Evolutionary conservation across 2,329 filamentous ascomycete species (phyloP), one percentile per base, ranked within the genome.

Genomic region (Chaetomium olivaceum): DNA sequence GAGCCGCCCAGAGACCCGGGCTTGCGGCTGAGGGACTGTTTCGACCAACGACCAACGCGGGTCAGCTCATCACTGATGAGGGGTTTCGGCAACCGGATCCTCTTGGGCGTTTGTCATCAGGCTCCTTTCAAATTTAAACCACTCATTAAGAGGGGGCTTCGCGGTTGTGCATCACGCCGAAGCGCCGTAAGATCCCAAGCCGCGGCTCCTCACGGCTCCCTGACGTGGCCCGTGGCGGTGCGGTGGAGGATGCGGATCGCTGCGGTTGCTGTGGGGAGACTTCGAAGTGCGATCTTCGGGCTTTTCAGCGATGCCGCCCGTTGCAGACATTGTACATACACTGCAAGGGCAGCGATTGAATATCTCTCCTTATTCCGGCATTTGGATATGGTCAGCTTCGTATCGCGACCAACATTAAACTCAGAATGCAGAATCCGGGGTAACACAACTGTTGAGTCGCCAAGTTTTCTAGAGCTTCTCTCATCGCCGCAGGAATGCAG

Each of bases 191-290:
- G 39, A 43, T 43, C 16, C 39, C 39, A 43, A 43, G 39, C 16
- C 16, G 39, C 16, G 39, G 39, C 39, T 43, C 39, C 39, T 7
- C 5, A 43, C 39, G 23, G 21, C 2, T 29, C 8, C 60, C 60
- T 57, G 61, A 62, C 61, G 54, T 29, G 57, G 50, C 39, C 57
- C 27, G 62, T 64, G 62, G 57, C 62, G 39, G 50, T 64, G 62
- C 61, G n/a, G 19, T n/a, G 6, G 9, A 25, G 51, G 56, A 52
- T 51, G 39, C 39, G 39, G 39, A 43, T 43, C 39, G 39, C 51
- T 60, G 25, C 27, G 46, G 21, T 27, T 39, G 48, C 23, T 23
- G 48, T 60, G 62, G 62, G 50, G 31, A 50, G 51, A n/a, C 16
- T 43, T 43, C 16, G 51, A 54, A 54, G 7, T 43, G 39, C 16